Evolutionary conservation across 441 rosid genomes (phyloP).

Genomic region (Aleurites moluccanus): DNA sequence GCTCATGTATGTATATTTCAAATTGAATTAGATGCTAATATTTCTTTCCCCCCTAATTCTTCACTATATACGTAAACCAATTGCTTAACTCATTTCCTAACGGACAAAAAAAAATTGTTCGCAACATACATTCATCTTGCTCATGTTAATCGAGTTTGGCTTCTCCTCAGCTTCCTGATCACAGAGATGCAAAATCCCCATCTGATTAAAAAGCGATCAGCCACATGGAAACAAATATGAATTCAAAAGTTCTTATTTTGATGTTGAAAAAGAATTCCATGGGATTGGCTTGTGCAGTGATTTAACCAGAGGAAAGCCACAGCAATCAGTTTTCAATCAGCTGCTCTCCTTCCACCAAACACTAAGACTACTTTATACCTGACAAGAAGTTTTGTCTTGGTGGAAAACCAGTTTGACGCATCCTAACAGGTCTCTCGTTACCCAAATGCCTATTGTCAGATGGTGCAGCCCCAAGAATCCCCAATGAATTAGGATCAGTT

Average conservation of each 20-base stretch:
- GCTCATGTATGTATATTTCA: conserved; percentile 34
- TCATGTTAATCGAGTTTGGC: conserved; percentile 38
- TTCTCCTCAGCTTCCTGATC: conserved; percentile 34
- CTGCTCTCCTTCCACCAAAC: conserved; percentile 22
- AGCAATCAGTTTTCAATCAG: conserved; percentile 24
- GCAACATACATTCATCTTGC: conserved; percentile 36
- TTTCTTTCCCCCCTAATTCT: conserved; percentile 25
- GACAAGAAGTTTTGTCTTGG: conserved; percentile 52
- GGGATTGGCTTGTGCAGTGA: conserved; percentile 30
- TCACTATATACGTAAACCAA: conserved; percentile 49
- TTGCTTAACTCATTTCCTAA: conserved; percentile 27
- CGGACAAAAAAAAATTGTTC: conserved; percentile 37
- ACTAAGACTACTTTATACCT: conserved; percentile 36
- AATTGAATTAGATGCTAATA: conserved; percentile 26
- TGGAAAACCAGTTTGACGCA: conserved; percentile 65
- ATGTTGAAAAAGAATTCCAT: conserved; percentile 43
- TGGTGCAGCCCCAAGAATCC: conserved; percentile 98
- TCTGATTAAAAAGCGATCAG: conserved; percentile 26
- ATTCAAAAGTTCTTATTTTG: conserved; percentile 31
- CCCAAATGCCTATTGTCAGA: conserved; percentile 54
- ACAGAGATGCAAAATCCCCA: conserved; percentile 28
- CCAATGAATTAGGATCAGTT: conserved; percentile 71
- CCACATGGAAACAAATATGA: conserved; percentile 21
- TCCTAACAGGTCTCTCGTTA: conserved; percentile 54
- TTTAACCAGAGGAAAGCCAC: conserved; percentile 31